Evolutionary conservation across 345 rosid genomes (phyloP), one percentile per base, ranked within the genome.

Genomic region (Mercurialis annua): DNA sequence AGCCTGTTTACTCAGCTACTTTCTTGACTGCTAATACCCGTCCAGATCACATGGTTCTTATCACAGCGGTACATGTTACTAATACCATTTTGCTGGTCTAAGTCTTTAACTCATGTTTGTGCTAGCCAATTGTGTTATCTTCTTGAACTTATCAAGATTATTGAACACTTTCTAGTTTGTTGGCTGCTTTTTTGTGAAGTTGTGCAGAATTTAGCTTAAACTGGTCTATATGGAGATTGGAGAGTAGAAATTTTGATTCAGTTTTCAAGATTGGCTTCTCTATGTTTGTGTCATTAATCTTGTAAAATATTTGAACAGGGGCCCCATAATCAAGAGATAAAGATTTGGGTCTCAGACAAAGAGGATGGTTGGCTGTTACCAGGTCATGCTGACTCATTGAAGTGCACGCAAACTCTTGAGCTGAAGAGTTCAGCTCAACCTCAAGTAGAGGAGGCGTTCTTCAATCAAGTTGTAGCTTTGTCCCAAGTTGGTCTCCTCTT

Each of bases 331-430:
- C 79, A 80, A 67, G 92, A 94, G 76, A 70, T 91, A 71, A 89
- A 91, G 76, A 72, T 94, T 33, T 94, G 99, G 99, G 75, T 79
- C 69, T 86, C 92, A 1, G 66, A 81, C 53, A 81, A 81, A 61
- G 97, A 85, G 43, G 96, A 89, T 68, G 96, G 96, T 24, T 87
- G 96, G 97, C 81, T 84, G 53, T 76, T 86, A 55, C 87, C 92
- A 11, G 80, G 84, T 74, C 79, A 84, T 62, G 59, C 81, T 71
- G 90, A 91, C 53, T 80, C 82, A 52, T 86, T 91, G 95, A 83
- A 66, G 74, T 89, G 97, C 81, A 87, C 73, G 44, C 97, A 94
- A 79, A 87, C 84, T 12, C 84, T 94, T 59, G 86, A 83, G 46
- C 78, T 89, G 72, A 87, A 73, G 74, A 84, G 96, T 76, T 91